phyloP scores from a whole-genome alignment of 805 yeast species.

The Clavispora fructus region DNA sequence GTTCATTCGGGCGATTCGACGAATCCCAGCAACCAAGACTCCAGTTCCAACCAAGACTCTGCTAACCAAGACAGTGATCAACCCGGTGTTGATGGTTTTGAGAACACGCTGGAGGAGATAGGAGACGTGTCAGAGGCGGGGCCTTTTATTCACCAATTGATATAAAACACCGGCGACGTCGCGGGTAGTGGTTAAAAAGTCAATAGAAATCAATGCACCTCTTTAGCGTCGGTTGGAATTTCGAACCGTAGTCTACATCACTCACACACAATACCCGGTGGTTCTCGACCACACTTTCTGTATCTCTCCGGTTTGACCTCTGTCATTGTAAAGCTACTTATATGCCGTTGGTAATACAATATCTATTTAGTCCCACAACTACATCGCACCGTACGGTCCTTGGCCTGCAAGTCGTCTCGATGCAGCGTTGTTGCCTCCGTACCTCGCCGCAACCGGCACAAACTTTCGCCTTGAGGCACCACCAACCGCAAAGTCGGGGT shows the following conservation, averaged over 20 bases:
- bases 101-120: not conserved
- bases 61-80: not conserved
- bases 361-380: not conserved
- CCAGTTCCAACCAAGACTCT: not conserved
- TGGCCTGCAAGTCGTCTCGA: conserved; percentile 3
- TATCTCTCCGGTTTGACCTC: too few relatives aligned
- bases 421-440: conserved; percentile 2
- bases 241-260: too few relatives aligned
- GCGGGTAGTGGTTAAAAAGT: too few relatives aligned
- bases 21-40: not conserved
- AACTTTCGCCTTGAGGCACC: conserved; percentile 16
- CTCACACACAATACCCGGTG: too few relatives aligned
- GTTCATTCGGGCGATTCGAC: conserved; percentile 9
- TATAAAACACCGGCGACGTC: too few relatives aligned
- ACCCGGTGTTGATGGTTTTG: not conserved
- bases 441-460: conserved; percentile 19
- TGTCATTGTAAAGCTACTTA: not conserved
- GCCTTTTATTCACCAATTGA: not conserved
- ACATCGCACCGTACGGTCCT: conserved; percentile 20
- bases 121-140: not conserved
- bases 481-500: conserved; percentile 38
- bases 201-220: too few relatives aligned
- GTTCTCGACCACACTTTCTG: too few relatives aligned
- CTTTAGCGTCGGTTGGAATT: too few relatives aligned
- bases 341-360: not conserved